Evolutionary conservation across 208 protist species (phyloP), one percentile per base, ranked within the genome.

Genomic region (Crithidia bombi): DNA sequence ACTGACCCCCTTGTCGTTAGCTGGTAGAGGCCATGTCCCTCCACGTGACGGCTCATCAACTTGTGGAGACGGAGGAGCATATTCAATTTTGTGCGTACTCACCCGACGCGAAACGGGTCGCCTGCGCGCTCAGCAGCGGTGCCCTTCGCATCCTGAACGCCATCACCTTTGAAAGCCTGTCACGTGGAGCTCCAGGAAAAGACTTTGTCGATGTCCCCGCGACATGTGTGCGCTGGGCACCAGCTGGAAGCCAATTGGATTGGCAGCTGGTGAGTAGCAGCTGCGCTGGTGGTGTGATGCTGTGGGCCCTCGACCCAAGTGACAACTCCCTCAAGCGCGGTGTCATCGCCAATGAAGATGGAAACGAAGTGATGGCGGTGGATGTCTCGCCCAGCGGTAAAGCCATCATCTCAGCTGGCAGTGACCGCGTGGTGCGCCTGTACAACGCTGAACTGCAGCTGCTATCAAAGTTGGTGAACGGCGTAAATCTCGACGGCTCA

Each of bases 381-480:
- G 91, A 95, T 38, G 85, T 94, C 38, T 82, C 77, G 1, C 58
- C 69, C 0, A 78, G 81, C 41, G 86, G 85, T 2, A 65, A 65
- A 9, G 43, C 41, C 6, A 80, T 98, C 56, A 44, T 93, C 19
- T 94, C 91, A 2, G 92, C 82, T 2, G 94, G 94, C 19, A 95
- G 81, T 54, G 92, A 98, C 71, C 87, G 82, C 11, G 46, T 87
- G 28, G 78, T 98, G 30, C 79, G 94, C 19, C 36, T 96, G 19
- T 98, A 98, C 79, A 75, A 87, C 43, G 46, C 67, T 17, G 63
- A 64, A 2, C 68, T 75, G 26, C 81, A 72, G 38, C 67, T 92
- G 7, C 38, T 79, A n/a, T 64, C 61, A 12, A 51, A 28, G 21
- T 21, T 97, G 30, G 58, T 65, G 9, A 69, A 78, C 14, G 84